Evolutionary conservation across 371 early-diverging fungal genomes (phyloP).

Genomic region (Mortierella sp.): DNA sequence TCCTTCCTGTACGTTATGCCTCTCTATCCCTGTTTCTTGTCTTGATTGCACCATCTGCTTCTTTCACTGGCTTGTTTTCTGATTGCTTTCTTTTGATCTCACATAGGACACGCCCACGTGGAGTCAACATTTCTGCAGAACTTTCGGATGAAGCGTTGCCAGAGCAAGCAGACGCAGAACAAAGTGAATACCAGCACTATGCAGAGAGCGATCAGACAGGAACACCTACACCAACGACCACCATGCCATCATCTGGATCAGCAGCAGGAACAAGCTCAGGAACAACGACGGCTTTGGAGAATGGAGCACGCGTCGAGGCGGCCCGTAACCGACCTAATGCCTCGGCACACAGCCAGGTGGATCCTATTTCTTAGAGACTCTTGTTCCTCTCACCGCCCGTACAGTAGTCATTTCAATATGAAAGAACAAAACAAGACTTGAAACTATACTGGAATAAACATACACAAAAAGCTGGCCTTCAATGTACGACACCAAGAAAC

Average conservation of each 20-base stretch:
- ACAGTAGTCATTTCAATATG: no score
- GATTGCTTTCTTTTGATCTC: background rate
- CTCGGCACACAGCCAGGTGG: slow-evolving; percentile 14
- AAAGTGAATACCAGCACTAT: background rate
- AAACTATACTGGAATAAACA: background rate
- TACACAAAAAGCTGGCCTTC: slow-evolving; percentile 11
- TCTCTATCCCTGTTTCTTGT: background rate
- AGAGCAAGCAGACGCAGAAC: slow-evolving; percentile 9
- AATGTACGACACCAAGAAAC: background rate
- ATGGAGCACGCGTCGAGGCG: slow-evolving; percentile 29
- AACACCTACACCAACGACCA: background rate
- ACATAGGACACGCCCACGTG: slow-evolving; percentile 31
- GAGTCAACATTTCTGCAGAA: slow-evolving; percentile 38
- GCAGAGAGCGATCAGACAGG: slow-evolving; percentile 1
- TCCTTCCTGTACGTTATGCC: slow-evolving; percentile 67
- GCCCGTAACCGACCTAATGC: slow-evolving; percentile 19
- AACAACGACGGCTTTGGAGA: slow-evolving; percentile 29
- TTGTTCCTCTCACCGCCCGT: background rate
- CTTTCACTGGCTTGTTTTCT: background rate
- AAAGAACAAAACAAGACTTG: background rate
- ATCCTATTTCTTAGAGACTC: background rate
- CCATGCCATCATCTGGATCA: slow-evolving; percentile 14
- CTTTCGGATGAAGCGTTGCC: slow-evolving; percentile 25
- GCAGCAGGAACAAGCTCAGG: slow-evolving; percentile 3
- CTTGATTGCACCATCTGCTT: background rate